Base-by-base conservation (phyloP, 352 stramenopile species). In the Globisporangium irregulare region DNA sequence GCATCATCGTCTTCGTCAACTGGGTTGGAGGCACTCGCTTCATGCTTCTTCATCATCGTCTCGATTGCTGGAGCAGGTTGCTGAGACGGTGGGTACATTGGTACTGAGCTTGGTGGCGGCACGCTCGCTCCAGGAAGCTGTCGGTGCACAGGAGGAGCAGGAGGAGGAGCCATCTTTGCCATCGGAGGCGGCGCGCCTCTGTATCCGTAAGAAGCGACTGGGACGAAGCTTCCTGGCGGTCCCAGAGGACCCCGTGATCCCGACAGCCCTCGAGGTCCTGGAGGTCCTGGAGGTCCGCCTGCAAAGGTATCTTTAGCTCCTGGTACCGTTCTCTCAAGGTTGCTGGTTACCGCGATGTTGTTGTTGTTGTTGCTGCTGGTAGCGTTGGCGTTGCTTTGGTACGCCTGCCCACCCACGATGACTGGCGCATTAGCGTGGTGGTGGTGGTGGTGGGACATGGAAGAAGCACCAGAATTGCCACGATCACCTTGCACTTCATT, bases 401-500 rank as follows among this genome's bases (percentile, higher is more conserved):
- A n/a, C 29, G 55, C 29, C 20, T 6, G 55, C 27, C 55, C 34
- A 20, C 29, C 55, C 55, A 46, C 55, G 29, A 29, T 20, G 55
- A 61, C 48, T 25, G 41, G 14, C n/a, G 24, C n/a, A 22, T 50
- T 46, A 58, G 51, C 18, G 50, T 46, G 14, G 38, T 48, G 29
- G 50, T 36, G 32, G 32, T 43, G 54, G 29, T 64, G 64, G 80
- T 79, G 78, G 75, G 77, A 84, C 70, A 84, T 66, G 70, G 72
- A 78, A 81, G 75, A 72, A 77, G 78, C 74, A 63, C 68, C 68
- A 68, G 64, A 64, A 74, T 64, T 75, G 69, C 73, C 76, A 66
- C 75, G 78, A 69, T 77, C 75, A 84, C 74, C 81, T 64, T 77
- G 71, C 70, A 77, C 73, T 80, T 82, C 81, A 87, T 85, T 88